Evolutionary conservation across 495 filamentous ascomycete species (phyloP).

Genomic region (Copromyces sp.): DNA sequence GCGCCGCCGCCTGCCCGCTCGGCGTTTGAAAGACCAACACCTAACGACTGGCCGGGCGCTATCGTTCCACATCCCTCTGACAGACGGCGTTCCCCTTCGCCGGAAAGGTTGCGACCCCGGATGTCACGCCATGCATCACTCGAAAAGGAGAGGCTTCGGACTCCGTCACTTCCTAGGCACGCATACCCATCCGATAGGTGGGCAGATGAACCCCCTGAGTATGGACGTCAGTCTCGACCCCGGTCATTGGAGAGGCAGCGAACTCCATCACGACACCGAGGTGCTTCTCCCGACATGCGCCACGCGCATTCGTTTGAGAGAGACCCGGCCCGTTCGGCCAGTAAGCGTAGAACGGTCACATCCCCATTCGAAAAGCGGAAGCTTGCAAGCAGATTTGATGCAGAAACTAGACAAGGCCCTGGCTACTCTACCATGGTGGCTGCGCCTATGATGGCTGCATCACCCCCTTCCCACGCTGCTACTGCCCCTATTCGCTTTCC

Average conservation of each 20-base stretch:
- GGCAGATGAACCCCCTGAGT: not conserved
- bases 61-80: conserved; percentile 9
- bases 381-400: conserved; percentile 34
- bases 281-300: conserved; percentile 8
- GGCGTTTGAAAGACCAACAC: conserved; percentile 17
- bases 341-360: not conserved
- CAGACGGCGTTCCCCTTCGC: conserved; percentile 11
- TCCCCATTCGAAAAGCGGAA: not conserved
- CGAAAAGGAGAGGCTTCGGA: not conserved
- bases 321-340: conserved; percentile 8
- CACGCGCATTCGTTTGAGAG: conserved; percentile 31
- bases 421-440: conserved; percentile 6
- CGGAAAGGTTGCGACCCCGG: conserved; percentile 5
- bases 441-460: conserved; percentile 10
- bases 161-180: not conserved
- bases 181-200: not conserved
- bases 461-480: conserved; percentile 18
- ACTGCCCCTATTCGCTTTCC: conserved; percentile 2
- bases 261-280: conserved; percentile 2
- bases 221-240: not conserved
- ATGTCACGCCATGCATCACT: conserved; percentile 6
- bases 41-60: conserved; percentile 9
- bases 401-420: conserved; percentile 20
- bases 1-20: conserved; percentile 26
- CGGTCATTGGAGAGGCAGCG: conserved; percentile 8